Conservation (phyloP, 805 yeast species). For the Pichia rugopelliculosa region DNA sequence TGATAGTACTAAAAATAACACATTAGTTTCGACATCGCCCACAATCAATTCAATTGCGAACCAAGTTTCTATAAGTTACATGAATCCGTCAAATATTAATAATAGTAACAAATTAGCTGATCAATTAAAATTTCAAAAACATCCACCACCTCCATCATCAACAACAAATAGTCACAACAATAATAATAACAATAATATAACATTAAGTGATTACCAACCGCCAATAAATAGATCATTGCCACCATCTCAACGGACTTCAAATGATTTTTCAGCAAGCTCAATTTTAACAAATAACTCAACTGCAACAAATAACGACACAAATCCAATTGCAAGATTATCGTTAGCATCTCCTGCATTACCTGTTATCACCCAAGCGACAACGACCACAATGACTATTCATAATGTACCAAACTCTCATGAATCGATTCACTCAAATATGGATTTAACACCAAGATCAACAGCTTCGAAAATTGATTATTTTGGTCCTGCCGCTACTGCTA, state of each 20-base stretch:
- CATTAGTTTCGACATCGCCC: slow-evolving; percentile 2
- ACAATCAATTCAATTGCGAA: slow-evolving; percentile 1
- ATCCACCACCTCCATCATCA: background rate
- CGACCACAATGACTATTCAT: slow-evolving; percentile 21
- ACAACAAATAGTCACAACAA: background rate
- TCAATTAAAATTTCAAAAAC: background rate
- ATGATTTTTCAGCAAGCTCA: slow-evolving; percentile 9
- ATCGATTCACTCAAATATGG: background rate
- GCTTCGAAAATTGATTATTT: background rate
- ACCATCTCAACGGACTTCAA: slow-evolving; percentile 15
- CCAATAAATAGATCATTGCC: slow-evolving; percentile 4
- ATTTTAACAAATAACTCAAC: slow-evolving; percentile 2
- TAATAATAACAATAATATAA: background rate
- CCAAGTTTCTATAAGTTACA: slow-evolving; percentile 2
- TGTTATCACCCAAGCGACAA: slow-evolving; percentile 30
- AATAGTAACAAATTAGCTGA: background rate
- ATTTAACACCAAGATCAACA: background rate
- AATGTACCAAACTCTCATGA: slow-evolving; percentile 1
- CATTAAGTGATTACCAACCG: background rate
- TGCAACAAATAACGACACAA: slow-evolving; percentile 11
- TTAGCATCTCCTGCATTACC: slow-evolving; percentile 30
- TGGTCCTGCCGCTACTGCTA: too few relatives aligned
- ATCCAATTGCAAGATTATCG: slow-evolving; percentile 25
- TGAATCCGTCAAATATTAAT: background rate
- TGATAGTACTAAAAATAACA: too few relatives aligned